Evolutionary conservation across 345 rosid species (phyloP).

Genomic region (Melaleuca alternifolia): DNA sequence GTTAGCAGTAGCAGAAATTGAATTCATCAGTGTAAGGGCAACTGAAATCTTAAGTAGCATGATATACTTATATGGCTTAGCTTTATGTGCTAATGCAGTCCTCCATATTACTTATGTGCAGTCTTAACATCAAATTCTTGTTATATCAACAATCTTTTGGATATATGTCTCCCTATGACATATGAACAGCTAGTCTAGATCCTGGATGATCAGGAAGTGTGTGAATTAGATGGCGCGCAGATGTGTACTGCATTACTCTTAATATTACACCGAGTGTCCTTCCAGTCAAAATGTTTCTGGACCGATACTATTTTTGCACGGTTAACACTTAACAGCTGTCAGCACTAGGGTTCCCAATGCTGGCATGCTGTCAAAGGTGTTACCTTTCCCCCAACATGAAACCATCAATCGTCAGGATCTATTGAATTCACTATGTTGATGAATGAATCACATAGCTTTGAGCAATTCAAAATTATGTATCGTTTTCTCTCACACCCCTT

Average conservation of each 20-base stretch:
- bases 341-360: not conserved
- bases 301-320: not conserved
- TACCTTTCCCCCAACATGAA: not conserved
- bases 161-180: not conserved
- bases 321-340: not conserved
- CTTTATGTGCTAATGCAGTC: not conserved
- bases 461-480: not conserved
- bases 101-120: not conserved
- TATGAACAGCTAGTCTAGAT: not conserved
- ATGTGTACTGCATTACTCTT: not conserved
- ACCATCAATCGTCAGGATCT: not conserved
- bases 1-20: constrained; percentile 56
- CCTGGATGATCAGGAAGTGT: not conserved
- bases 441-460: not conserved
- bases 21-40: constrained; percentile 7
- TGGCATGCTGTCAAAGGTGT: not conserved
- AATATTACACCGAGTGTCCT: not conserved
- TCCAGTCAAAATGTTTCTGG: not conserved
- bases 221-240: not conserved
- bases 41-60: not conserved
- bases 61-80: not conserved
- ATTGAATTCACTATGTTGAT: not conserved
- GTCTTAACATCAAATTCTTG: not conserved
- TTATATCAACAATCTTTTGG: not conserved
- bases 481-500: not conserved